phyloP scores from a whole-genome alignment of 768 basidiomycete genomes.

The Sistotremastrum niveocremeum region DNA sequence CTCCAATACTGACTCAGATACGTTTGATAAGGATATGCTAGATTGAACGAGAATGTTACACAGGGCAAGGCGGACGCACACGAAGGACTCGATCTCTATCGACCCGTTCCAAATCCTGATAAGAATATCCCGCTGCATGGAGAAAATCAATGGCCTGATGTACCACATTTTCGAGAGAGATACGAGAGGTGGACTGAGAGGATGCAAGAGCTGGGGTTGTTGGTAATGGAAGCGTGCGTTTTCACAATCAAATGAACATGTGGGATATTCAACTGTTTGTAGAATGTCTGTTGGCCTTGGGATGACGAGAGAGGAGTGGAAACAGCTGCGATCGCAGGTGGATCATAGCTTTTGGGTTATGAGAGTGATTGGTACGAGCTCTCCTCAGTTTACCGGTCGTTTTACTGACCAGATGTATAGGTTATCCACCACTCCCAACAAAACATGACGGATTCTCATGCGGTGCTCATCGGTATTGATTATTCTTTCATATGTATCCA shows the following conservation, averaged over 20 bases:
- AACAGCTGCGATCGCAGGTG: conserved; percentile 49
- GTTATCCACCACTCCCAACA: conserved; percentile 77
- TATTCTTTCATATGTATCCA: not conserved
- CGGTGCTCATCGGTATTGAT: conserved; percentile 69
- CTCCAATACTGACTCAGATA: not conserved
- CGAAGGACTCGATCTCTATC: conserved; percentile 76
- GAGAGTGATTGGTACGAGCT: conserved; percentile 55
- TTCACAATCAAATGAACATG: not conserved
- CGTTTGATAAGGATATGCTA: conserved; percentile 50
- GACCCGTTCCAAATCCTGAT: conserved; percentile 55
- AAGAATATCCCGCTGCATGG: conserved; percentile 66
- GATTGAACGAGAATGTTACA: conserved; percentile 75
- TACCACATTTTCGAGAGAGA: conserved; percentile 41
- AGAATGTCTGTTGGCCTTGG: conserved; percentile 79
- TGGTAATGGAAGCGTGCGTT: conserved; percentile 75
- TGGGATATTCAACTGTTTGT: not conserved
- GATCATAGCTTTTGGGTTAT: conserved; percentile 86
- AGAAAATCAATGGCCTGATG: conserved; percentile 75
- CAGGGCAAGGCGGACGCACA: conserved; percentile 75
- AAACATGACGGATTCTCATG: conserved; percentile 78
- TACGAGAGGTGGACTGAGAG: conserved; percentile 70
- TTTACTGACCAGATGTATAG: conserved; percentile 19
- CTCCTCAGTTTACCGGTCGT: not conserved
- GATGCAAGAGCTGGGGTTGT: conserved; percentile 72
- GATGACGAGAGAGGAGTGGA: conserved; percentile 58